phyloP scores from a whole-genome alignment of 176 grass and related monocot genomes.

The Microstegium vimineum region DNA sequence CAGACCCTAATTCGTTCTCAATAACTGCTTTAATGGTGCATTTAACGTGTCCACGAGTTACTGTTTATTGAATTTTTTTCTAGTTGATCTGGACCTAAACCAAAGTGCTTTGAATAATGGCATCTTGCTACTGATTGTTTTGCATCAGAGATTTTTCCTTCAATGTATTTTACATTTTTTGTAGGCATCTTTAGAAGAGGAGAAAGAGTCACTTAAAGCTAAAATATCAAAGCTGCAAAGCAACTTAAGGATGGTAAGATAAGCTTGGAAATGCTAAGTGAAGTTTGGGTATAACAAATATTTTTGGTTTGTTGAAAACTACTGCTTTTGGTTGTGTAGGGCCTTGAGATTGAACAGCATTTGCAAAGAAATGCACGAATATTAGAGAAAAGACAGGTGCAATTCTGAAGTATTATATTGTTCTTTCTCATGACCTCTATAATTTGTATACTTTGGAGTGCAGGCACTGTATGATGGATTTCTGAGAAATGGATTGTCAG shows the following conservation, averaged over 20 bases:
- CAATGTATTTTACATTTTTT: not conserved
- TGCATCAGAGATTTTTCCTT: not conserved
- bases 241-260: slow-evolving; percentile 85
- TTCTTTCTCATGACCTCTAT: slow-evolving; percentile 4
- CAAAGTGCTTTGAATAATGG: not conserved
- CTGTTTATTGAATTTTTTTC: not conserved
- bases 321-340: slow-evolving; percentile 45
- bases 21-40: not conserved
- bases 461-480: slow-evolving; percentile 62
- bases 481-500: slow-evolving; percentile 51
- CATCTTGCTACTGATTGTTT: not conserved
- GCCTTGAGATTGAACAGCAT: slow-evolving; percentile 88
- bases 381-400: slow-evolving; percentile 77
- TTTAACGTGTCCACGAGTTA: not conserved
- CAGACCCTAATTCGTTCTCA: not conserved
- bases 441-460: slow-evolving; percentile 18
- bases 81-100: not conserved
- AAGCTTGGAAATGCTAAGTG: slow-evolving; percentile 33
- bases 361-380: slow-evolving; percentile 60
- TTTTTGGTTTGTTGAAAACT: slow-evolving; percentile 22
- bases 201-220: slow-evolving; percentile 70
- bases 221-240: slow-evolving; percentile 88
- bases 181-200: slow-evolving; percentile 80
- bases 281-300: not conserved
- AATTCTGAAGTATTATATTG: slow-evolving; percentile 15